These are phyloP conservation scores for Dysphania ambrosioides DNA, from an alignment of 148 eudicot species.

Conservation along the genomic window DNA sequence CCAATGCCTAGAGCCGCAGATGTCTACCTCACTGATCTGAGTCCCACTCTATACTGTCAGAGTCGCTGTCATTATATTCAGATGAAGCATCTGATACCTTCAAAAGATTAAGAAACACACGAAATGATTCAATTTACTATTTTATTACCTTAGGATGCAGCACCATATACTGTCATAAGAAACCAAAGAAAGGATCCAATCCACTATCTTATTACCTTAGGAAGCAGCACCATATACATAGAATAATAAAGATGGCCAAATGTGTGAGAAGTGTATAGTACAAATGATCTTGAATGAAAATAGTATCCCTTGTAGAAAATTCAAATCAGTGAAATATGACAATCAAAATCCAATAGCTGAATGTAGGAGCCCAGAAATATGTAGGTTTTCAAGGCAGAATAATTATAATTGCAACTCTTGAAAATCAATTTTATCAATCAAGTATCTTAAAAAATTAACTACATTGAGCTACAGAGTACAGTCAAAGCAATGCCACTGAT, in stretches of 20 bases:
- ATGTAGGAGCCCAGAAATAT: neutral
- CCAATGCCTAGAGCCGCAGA: neutral
- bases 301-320: neutral
- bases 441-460: neutral
- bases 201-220: neutral
- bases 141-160: neutral
- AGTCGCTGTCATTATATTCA: slow-evolving; percentile 25
- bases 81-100: slow-evolving; percentile 24
- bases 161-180: slow-evolving; percentile 6
- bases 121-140: neutral
- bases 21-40: slow-evolving; percentile 24
- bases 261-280: neutral
- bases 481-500: neutral
- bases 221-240: no score
- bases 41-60: slow-evolving; percentile 34
- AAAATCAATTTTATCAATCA: neutral
- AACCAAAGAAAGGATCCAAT: no score
- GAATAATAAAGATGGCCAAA: neutral
- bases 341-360: neutral
- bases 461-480: neutral
- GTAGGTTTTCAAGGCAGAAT: neutral
- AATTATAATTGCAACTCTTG: neutral
- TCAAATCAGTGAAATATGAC: neutral
- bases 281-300: neutral
- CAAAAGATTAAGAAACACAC: slow-evolving; percentile 14